Evolutionary conservation across 1,284 basidiomycete species (phyloP).

Genomic region (Apiotrichum siamense): DNA sequence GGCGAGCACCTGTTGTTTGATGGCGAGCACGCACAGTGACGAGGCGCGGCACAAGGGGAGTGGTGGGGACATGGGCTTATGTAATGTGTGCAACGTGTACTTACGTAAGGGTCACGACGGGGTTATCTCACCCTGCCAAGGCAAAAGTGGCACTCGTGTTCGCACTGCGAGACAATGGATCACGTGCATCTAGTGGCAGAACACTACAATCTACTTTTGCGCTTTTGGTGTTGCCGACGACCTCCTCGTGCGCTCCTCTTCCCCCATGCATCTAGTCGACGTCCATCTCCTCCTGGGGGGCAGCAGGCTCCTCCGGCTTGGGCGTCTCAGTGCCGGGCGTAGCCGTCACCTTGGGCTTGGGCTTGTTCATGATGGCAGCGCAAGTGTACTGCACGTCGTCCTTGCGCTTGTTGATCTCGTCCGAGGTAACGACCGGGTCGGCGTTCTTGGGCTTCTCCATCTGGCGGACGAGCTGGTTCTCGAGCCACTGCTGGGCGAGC

Average conservation of each 20-base stretch:
- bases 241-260: too few relatives aligned
- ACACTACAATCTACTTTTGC: constrained; percentile 2
- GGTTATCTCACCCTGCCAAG: too few relatives aligned
- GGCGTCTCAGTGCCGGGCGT: constrained; percentile 54
- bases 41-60: too few relatives aligned
- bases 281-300: constrained; percentile 41
- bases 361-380: constrained; percentile 73
- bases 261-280: constrained; percentile 34
- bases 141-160: too few relatives aligned
- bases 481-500: constrained; percentile 84
- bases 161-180: background rate
- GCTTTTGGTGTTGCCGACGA: too few relatives aligned
- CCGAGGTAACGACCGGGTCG: constrained; percentile 70
- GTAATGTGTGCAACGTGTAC: too few relatives aligned
- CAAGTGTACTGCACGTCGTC: constrained; percentile 83
- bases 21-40: too few relatives aligned
- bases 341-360: constrained; percentile 67
- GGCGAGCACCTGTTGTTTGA: background rate
- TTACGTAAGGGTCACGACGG: too few relatives aligned
- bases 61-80: too few relatives aligned
- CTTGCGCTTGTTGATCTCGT: constrained; percentile 76
- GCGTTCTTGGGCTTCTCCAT: constrained; percentile 77
- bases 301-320: constrained; percentile 41
- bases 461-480: constrained; percentile 79
- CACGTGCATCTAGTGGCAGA: constrained; percentile 4